phyloP scores from a whole-genome alignment of 2,329 filamentous ascomycete species.

The Fusarium tupiense region DNA sequence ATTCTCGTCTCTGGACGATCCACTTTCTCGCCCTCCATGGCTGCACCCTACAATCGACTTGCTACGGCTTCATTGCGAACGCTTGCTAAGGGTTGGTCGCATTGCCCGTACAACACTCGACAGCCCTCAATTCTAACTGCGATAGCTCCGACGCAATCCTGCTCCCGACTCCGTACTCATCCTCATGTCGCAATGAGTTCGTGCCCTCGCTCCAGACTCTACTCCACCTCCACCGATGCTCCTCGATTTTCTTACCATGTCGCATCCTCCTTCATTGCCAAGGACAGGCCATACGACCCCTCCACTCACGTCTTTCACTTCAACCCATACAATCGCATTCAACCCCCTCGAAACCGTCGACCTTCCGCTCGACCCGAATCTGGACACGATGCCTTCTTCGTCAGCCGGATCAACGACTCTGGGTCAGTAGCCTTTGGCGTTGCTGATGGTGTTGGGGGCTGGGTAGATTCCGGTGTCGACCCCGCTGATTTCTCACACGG shows the following conservation, averaged over 20 bases:
- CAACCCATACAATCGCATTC: constrained; percentile 70
- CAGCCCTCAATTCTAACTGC: constrained; percentile 16
- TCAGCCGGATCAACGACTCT: constrained; percentile 78
- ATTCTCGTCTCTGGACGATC: constrained; percentile 22
- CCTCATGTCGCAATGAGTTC: constrained; percentile 28
- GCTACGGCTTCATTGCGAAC: constrained; percentile 36
- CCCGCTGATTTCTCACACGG: constrained; percentile 95
- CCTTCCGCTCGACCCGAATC: constrained; percentile 71
- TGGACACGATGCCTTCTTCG: constrained; percentile 97
- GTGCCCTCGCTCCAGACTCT: constrained; percentile 32
- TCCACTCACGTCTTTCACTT: constrained; percentile 78
- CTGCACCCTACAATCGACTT: constrained; percentile 36
- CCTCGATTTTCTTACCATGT: constrained; percentile 72
- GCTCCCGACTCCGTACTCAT: constrained; percentile 6
- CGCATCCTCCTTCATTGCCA: constrained; percentile 79
- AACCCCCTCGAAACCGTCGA: constrained; percentile 53
- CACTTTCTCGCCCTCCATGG: constrained; percentile 39
- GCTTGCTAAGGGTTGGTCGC: constrained; percentile 36
- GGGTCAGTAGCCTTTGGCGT: constrained; percentile 84
- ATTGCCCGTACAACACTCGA: background rate
- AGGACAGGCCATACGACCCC: constrained; percentile 74
- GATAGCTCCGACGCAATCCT: constrained; percentile 28
- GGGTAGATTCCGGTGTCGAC: constrained; percentile 91
- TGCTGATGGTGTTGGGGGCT: constrained; percentile 94
- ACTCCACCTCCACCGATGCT: constrained; percentile 40